These are phyloP conservation scores for Angomonas deanei DNA, from an alignment of 208 protist genomes.

Conservation along the genomic window DNA sequence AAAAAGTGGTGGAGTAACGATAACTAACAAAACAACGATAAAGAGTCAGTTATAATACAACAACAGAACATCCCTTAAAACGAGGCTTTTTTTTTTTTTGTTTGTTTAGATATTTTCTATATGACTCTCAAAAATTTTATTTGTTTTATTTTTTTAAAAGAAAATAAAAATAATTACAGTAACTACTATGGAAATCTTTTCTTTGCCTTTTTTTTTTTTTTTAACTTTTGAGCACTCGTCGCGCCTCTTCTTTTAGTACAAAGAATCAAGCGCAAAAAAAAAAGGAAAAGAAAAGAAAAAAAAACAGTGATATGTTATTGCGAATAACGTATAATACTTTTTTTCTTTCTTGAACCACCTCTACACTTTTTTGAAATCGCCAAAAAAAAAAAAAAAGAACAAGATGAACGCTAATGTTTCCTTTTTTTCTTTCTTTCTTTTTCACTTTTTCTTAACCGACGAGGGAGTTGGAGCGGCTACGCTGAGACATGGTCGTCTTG, in stretches of 20 bases:
- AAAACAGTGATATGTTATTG: not conserved
- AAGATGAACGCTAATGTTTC: not conserved
- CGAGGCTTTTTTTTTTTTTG: too few relatives aligned
- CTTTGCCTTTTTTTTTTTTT: conserved; percentile 8
- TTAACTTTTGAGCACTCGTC: too few relatives aligned
- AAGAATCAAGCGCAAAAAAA: conserved; percentile 14
- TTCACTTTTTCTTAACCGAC: conserved; percentile 1
- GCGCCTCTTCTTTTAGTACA: not conserved
- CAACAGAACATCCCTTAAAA: too few relatives aligned
- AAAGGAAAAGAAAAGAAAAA: conserved; percentile 13
- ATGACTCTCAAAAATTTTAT: too few relatives aligned
- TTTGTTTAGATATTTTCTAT: too few relatives aligned
- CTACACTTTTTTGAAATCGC: not conserved
- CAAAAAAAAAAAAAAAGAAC: conserved; percentile 2
- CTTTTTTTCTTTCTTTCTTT: conserved; percentile 7
- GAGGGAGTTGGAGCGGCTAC: conserved; percentile 6
- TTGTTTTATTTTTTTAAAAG: too few relatives aligned
- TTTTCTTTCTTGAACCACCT: not conserved
- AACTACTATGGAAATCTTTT: too few relatives aligned
- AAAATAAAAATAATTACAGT: too few relatives aligned
- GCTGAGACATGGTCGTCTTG: conserved; percentile 22
- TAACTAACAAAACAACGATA: conserved; percentile 6
- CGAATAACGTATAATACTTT: too few relatives aligned
- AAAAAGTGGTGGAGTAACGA: not conserved
- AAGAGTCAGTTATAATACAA: too few relatives aligned